Conservation (phyloP, 352 stramenopile species). For the Blastocystis sp. region DNA sequence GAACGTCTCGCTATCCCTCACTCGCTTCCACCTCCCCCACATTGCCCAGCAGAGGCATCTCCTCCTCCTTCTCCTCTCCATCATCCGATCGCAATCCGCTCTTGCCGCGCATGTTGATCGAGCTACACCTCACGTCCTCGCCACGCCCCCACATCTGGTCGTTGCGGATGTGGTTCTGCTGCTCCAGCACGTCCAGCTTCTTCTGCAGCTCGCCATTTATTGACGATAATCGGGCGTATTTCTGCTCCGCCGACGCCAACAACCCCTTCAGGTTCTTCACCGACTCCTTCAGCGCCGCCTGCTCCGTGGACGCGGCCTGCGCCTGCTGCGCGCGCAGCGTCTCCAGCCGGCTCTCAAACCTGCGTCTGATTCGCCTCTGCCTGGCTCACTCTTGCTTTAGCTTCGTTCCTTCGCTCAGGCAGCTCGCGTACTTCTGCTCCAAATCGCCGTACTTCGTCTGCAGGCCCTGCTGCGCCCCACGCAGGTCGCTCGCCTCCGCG, state of each 20-base stretch:
- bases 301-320: neutral
- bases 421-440: slow-evolving; percentile 1
- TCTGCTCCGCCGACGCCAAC: slow-evolving; percentile 51
- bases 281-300: slow-evolving; percentile 7
- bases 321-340: neutral
- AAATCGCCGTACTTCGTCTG: slow-evolving; percentile 23
- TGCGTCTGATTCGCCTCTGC: neutral
- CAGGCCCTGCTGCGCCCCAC: neutral
- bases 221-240: slow-evolving; percentile 24
- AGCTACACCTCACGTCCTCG: neutral
- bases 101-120: slow-evolving; percentile 33
- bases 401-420: neutral
- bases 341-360: neutral
- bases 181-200: slow-evolving; percentile 57
- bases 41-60: slow-evolving; percentile 11
- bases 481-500: neutral
- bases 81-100: neutral
- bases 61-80: slow-evolving; percentile 27
- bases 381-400: neutral
- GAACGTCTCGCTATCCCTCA: slow-evolving; percentile 41
- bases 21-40: neutral
- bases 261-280: slow-evolving; percentile 58
- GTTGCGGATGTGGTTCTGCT: slow-evolving; percentile 41
- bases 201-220: slow-evolving; percentile 58
- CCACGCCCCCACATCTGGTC: slow-evolving; percentile 22